Conservation (phyloP, 768 basidiomycete genomes). For the Lactarius trivialis region DNA sequence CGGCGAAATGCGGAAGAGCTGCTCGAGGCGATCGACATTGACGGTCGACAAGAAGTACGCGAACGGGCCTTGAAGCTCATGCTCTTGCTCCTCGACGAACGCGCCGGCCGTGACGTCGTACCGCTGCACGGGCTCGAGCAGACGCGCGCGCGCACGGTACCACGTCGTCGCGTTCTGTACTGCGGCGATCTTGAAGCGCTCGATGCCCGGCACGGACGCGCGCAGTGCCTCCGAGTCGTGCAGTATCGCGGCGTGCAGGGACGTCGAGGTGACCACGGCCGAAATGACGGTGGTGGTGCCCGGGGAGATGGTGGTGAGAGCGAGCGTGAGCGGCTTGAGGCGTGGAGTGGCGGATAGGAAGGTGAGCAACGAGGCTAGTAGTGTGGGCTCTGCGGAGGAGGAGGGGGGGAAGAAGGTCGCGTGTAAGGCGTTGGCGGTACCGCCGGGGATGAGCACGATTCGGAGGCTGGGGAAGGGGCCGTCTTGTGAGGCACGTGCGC, state of each 20-base stretch:
- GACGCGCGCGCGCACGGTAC: slow-evolving; percentile 54
- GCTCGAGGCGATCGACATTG: slow-evolving; percentile 83
- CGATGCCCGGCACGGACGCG: slow-evolving; percentile 61
- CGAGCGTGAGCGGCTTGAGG: slow-evolving; percentile 45
- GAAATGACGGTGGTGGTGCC: slow-evolving; percentile 37
- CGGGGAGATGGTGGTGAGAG: slow-evolving; percentile 40
- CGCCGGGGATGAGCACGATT: slow-evolving; percentile 60
- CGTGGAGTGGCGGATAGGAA: slow-evolving; percentile 13
- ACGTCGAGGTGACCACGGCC: slow-evolving; percentile 81
- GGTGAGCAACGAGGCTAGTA: slow-evolving; percentile 33
- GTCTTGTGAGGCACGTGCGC: neutral
- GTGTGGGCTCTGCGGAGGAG: slow-evolving; percentile 30
- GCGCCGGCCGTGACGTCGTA: slow-evolving; percentile 49
- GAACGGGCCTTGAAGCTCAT: slow-evolving; percentile 68
- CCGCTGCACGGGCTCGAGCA: slow-evolving; percentile 47
- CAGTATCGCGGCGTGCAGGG: slow-evolving; percentile 80
- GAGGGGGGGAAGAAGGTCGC: slow-evolving; percentile 62
- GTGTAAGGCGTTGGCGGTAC: slow-evolving; percentile 93
- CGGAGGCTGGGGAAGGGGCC: slow-evolving; percentile 26
- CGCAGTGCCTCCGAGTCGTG: slow-evolving; percentile 75
- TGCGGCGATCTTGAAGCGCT: slow-evolving; percentile 86
- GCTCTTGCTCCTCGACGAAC: slow-evolving; percentile 41
- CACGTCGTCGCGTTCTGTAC: slow-evolving; percentile 64
- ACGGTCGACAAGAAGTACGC: slow-evolving; percentile 78
- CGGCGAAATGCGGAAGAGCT: slow-evolving; percentile 72